These are phyloP conservation scores for Erodium trifolium DNA, from an alignment of 441 rosid genomes.

Conservation along the genomic window DNA sequence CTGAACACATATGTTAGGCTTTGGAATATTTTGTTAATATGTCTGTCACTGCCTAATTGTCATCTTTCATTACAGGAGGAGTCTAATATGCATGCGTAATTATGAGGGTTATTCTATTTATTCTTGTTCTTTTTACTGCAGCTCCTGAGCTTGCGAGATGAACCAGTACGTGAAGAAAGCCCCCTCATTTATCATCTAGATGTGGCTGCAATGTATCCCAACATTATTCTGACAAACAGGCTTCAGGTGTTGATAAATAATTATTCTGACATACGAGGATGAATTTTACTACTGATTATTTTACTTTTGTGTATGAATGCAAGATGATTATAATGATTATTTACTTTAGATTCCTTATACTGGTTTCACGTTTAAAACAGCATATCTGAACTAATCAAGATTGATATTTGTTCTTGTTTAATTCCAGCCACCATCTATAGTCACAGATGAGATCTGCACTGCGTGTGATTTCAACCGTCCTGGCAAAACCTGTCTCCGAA, in stretches of 20 bases:
- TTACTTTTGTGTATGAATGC: neutral
- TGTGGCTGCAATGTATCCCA: conserved; percentile 99
- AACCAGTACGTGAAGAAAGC: conserved; percentile 82
- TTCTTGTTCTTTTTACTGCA: conserved; percentile 32
- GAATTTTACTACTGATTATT: neutral
- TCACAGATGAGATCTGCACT: conserved; percentile 87
- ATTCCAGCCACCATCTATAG: conserved; percentile 91
- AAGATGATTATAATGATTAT: neutral
- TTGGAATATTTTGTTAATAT: conserved; percentile 10
- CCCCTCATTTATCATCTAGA: conserved; percentile 98
- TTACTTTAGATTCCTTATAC: neutral
- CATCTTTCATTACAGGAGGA: neutral
- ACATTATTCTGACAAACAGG: conserved; percentile 95
- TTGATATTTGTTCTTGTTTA: conserved; percentile 22
- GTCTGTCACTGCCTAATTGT: neutral
- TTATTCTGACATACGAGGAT: conserved; percentile 4
- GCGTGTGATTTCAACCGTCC: conserved; percentile 99
- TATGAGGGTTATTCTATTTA: conserved; percentile 8
- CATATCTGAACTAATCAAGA: neutral
- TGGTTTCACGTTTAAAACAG: neutral
- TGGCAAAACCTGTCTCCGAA: conserved; percentile 86
- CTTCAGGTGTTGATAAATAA: conserved; percentile 62
- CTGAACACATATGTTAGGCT: neutral
- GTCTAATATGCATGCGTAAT: conserved; percentile 9
- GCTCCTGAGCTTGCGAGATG: conserved; percentile 74